Evolutionary conservation across 2,329 filamentous ascomycete genomes (phyloP).

Genomic region (Aspergillus ibericus): DNA sequence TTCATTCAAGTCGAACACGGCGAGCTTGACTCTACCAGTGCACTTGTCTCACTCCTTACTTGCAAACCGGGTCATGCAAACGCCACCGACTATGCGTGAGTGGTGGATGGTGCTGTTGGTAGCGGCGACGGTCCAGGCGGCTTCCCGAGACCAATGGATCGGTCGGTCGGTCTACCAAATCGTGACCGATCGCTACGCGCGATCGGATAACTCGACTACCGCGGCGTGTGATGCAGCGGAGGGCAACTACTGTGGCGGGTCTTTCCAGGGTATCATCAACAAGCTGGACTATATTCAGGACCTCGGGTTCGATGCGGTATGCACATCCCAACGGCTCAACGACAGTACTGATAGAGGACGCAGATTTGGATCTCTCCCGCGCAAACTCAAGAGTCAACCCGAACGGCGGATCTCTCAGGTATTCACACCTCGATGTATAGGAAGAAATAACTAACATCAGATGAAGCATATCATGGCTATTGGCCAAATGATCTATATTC

Average conservation of each 20-base stretch:
- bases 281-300: conserved; percentile 51
- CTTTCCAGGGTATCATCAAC: conserved; percentile 47
- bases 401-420: conserved; percentile 4
- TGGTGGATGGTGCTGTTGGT: not conserved
- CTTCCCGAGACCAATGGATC: conserved; percentile 32
- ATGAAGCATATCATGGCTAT: conserved; percentile 46
- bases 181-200: conserved; percentile 45
- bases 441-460: not conserved
- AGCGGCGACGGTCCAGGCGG: not conserved
- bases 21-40: not conserved
- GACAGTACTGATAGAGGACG: not conserved
- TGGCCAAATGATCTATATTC: conserved; percentile 48
- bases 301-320: conserved; percentile 50
- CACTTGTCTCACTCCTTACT: not conserved
- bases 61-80: not conserved
- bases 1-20: not conserved
- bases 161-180: conserved; percentile 46
- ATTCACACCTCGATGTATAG: too few species aligned
- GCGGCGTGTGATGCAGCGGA: conserved; percentile 24
- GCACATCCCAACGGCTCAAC: conserved; percentile 28
- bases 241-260: conserved; percentile 47
- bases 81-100: not conserved
- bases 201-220: conserved; percentile 37
- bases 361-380: conserved; percentile 5
- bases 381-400: not conserved